phyloP scores from a whole-genome alignment of 2,329 filamentous ascomycete species.

The Trichoderma sp. region DNA sequence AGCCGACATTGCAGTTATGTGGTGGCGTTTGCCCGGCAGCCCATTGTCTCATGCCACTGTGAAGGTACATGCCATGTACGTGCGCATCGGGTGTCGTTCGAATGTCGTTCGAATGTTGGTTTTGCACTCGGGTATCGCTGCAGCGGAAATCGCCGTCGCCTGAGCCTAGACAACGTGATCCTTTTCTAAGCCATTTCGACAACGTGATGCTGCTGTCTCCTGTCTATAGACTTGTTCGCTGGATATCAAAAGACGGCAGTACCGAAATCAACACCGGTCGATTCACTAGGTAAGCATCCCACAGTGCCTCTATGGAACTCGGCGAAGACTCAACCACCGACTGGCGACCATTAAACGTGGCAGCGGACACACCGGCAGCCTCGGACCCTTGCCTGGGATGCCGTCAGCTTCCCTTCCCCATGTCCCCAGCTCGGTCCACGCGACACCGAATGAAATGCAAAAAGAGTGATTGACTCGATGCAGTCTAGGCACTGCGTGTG shows the following conservation, averaged over 20 bases:
- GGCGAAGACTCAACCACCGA: background rate
- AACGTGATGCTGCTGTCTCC: background rate
- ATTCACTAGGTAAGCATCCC: background rate
- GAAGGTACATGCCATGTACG: background rate
- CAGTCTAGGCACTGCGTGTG: background rate
- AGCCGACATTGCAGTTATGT: background rate
- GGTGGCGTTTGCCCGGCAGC: background rate
- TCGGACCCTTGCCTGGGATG: background rate
- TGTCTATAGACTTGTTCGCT: background rate
- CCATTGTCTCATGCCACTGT: background rate
- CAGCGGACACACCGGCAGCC: background rate
- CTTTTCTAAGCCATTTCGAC: background rate
- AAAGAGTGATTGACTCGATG: background rate
- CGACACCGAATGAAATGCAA: background rate
- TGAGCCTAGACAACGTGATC: background rate
- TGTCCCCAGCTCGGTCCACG: background rate
- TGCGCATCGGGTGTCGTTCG: background rate
- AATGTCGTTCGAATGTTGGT: background rate
- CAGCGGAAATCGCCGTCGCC: background rate
- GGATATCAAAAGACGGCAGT: background rate
- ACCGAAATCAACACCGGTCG: background rate
- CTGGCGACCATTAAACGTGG: background rate
- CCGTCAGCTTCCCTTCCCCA: background rate
- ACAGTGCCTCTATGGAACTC: background rate
- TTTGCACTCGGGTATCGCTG: background rate